Base-by-base conservation (phyloP, 2,329 filamentous ascomycete genomes). In the Macrophomina tecta region DNA sequence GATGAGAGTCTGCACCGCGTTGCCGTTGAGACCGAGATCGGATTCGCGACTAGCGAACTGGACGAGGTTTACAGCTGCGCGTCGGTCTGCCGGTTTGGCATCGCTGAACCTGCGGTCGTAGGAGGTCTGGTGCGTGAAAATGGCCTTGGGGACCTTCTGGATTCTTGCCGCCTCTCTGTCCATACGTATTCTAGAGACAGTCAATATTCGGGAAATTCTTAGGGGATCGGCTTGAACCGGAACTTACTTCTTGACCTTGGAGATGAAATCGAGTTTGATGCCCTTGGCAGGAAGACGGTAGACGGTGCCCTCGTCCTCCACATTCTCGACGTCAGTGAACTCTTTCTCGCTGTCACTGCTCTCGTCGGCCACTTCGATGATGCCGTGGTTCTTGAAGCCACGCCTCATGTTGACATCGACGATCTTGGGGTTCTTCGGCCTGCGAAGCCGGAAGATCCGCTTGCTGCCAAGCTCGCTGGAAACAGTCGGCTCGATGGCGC, bases 41-140 rank as follows among this genome's bases (percentile, higher is more conserved):
- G 78, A 78, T 69, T 83, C 81, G 70, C 83, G 82, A 65, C 82
- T 82, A 56, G 83, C 81, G 45, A 92, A 80, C 69, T 86, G 84
- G 52, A 85, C 82, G 38, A 93, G 82, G 68, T 87, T 88, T 68
- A 92, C 82, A 4, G 88, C 89, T 51, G 88, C 85, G 73, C 91
- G 89, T 73, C 90, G 85, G 75, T 91, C 87, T 63, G 85, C 82
- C 23, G 91, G 70, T 40, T 76, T 69, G 56, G 58, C 58, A 11
- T 36, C n/a, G 23, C 51, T 67, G 65, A 67, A 67, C 30, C 30
- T 34, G 28, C 36, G 40, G 36, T 56, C 52, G 65, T 61, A 56
- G 34, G 55, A 9, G 28, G 14, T 1, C n/a, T 23, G 18, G 32
- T 38, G 67, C 4, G 14, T 32, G 5, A 32, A 42, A 12, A 45